These are phyloP conservation scores for Neonectria punicea DNA, from an alignment of 2,329 filamentous ascomycete genomes.

Conservation along the genomic window DNA sequence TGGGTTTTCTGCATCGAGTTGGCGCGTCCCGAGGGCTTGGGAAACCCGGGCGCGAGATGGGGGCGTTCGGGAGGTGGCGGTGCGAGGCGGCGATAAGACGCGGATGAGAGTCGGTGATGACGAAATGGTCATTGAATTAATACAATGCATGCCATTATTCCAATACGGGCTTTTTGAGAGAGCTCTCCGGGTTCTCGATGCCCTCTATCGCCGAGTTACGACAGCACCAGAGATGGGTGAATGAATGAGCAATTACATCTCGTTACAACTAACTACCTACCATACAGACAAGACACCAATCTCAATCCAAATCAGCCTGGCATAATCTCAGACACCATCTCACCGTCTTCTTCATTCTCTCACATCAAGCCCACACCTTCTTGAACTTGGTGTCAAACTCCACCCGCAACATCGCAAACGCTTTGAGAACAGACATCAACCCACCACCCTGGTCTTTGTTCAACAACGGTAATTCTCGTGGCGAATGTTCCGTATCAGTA, in stretches of 20 bases:
- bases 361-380: slow-evolving; percentile 65
- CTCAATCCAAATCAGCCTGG: not conserved
- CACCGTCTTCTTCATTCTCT: not conserved
- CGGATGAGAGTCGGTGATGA: not conserved
- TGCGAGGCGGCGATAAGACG: slow-evolving; percentile 1
- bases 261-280: not conserved
- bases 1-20: not conserved
- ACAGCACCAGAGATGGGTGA: no score
- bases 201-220: not conserved
- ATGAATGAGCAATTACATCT: not conserved
- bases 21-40: slow-evolving; percentile 9
- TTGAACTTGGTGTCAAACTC: slow-evolving; percentile 74
- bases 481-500: not conserved
- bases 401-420: slow-evolving; percentile 65
- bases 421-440: slow-evolving; percentile 67
- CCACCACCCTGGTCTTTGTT: slow-evolving; percentile 51
- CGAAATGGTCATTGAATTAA: not conserved
- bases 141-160: not conserved
- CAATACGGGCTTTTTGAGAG: not conserved
- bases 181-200: not conserved
- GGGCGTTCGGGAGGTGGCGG: not conserved
- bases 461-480: slow-evolving; percentile 3
- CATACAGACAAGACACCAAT: not conserved
- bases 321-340: not conserved
- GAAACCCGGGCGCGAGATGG: not conserved